Percentiles rank a stretch among this genome's conserved stretches.
phyloP scores from a whole-genome alignment of 257 asterid genomes.

The Handroanthus guayacan region DNA sequence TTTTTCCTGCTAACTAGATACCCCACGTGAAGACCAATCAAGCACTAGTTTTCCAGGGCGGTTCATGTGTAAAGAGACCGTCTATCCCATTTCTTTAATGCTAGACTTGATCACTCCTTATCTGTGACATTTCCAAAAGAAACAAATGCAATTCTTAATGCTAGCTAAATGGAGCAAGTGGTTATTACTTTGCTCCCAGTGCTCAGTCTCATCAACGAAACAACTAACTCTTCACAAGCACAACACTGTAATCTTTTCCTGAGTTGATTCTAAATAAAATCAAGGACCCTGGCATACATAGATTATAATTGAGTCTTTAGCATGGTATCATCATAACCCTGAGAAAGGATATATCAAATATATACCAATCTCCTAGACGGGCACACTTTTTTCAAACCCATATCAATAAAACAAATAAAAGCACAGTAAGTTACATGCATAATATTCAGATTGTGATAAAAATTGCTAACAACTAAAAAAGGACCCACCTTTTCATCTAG shows the following conservation, averaged over 20 bases:
- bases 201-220: background rate
- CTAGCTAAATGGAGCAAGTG: background rate
- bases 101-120: background rate
- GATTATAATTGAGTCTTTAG: background rate
- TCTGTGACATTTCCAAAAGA: background rate
- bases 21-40: background rate
- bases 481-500: background rate
- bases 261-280: background rate
- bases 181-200: background rate
- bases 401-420: slow-evolving; percentile 7
- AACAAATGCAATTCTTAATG: slow-evolving; percentile 8
- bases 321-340: background rate
- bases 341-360: background rate
- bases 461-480: background rate
- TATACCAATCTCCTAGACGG: background rate
- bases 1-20: background rate
- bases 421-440: background rate
- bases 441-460: background rate
- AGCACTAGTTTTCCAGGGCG: background rate
- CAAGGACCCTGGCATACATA: no score
- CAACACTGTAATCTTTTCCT: slow-evolving; percentile 8
- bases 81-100: no score
- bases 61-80: background rate
- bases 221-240: slow-evolving; percentile 14
- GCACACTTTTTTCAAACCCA: background rate